Evolutionary conservation across 768 basidiomycete species (phyloP).

Genomic region (Symmetrospora coprosmae): DNA sequence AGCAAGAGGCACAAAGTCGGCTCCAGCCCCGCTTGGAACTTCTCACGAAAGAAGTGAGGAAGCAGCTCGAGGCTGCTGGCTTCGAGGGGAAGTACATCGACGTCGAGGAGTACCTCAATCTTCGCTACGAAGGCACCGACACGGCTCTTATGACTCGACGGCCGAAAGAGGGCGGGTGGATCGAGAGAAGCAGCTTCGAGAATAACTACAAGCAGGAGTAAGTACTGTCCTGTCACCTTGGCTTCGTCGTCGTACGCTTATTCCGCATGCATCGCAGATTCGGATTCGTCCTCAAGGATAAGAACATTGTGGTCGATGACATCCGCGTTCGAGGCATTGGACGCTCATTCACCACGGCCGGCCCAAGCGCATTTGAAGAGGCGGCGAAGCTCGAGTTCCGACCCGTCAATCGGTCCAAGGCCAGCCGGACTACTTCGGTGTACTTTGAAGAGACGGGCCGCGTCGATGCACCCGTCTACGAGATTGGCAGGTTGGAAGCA

Average conservation of each 20-base stretch:
- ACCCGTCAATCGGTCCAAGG: slow-evolving; percentile 36
- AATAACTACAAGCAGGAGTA: slow-evolving; percentile 55
- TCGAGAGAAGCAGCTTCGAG: slow-evolving; percentile 68
- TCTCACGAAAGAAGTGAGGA: slow-evolving; percentile 49
- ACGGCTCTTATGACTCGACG: slow-evolving; percentile 73
- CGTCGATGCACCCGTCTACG: slow-evolving; percentile 64
- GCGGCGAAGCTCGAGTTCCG: slow-evolving; percentile 45
- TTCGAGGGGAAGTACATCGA: slow-evolving; percentile 59
- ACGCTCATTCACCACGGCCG: slow-evolving; percentile 70
- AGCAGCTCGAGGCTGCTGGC: slow-evolving; percentile 62
- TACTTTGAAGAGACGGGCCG: slow-evolving; percentile 73
- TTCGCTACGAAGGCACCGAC: slow-evolving; percentile 70
- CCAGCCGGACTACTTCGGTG: slow-evolving; percentile 38
- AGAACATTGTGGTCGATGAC: slow-evolving; percentile 75
- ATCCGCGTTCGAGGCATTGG: slow-evolving; percentile 78
- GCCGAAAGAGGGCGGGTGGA: slow-evolving; percentile 40
- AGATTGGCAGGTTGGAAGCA: slow-evolving; percentile 50
- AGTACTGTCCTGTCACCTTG: too few relatives aligned
- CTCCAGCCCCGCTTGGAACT: slow-evolving; percentile 57
- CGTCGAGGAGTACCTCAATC: slow-evolving; percentile 49
- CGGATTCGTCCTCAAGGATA: slow-evolving; percentile 76
- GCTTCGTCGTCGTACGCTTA: neutral
- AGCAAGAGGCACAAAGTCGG: slow-evolving; percentile 44
- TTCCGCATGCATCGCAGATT: slow-evolving; percentile 34
- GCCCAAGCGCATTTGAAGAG: slow-evolving; percentile 64